phyloP scores from a whole-genome alignment of 2,329 filamentous ascomycete genomes.

The Rhexocercosporidium sp. region DNA sequence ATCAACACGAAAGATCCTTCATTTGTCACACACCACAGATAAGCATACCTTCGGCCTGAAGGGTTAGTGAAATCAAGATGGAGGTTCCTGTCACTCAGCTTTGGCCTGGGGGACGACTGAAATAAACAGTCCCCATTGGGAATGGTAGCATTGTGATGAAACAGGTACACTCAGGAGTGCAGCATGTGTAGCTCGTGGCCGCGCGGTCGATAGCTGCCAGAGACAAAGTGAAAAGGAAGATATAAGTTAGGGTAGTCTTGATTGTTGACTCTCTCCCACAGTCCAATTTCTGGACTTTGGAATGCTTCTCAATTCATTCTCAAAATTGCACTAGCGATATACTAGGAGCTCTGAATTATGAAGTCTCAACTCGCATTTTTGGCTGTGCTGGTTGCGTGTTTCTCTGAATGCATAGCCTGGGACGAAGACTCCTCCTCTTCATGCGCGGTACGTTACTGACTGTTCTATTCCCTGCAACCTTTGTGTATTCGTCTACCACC shows the following conservation, averaged over 20 bases:
- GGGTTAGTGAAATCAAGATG: not conserved
- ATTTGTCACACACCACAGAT: not conserved
- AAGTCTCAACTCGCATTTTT: not conserved
- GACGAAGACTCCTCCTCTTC: not conserved
- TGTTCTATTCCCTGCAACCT: not conserved
- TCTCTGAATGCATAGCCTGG: not conserved
- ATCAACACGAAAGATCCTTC: not conserved
- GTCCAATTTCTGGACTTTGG: not conserved
- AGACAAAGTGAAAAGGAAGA: not conserved
- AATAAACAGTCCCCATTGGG: not conserved
- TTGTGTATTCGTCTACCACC: not conserved
- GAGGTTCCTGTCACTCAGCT: not conserved
- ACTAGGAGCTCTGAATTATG: not conserved
- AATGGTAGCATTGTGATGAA: slow-evolving; percentile 6
- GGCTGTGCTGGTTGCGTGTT: not conserved
- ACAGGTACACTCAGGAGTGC: slow-evolving; percentile 5
- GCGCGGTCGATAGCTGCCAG: not conserved
- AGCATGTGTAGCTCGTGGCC: not conserved
- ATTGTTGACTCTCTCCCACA: not conserved
- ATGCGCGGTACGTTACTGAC: slow-evolving; percentile 1
- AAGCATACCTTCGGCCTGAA: not conserved
- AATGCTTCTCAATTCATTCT: not conserved
- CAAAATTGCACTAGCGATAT: not conserved
- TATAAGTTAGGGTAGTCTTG: not conserved
- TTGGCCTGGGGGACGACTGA: not conserved